Evolutionary conservation across 2,329 filamentous ascomycete genomes (phyloP).

Genomic region (Talaromyces sp.): DNA sequence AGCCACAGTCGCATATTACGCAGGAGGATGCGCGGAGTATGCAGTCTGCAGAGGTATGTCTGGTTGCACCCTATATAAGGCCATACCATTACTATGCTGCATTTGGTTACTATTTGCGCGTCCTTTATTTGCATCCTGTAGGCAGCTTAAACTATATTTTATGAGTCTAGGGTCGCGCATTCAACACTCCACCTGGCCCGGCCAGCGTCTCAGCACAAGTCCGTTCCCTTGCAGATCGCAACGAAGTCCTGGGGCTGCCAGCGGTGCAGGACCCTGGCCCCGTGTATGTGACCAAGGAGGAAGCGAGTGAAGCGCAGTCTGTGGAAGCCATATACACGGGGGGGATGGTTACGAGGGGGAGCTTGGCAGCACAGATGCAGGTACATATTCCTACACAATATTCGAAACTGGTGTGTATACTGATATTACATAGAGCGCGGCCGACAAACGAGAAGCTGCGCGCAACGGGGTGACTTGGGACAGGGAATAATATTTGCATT

Average conservation of each 20-base stretch:
- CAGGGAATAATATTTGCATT: slow-evolving; percentile 6
- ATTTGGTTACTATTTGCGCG: neutral
- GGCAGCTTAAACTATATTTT: neutral
- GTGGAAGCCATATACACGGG: slow-evolving; percentile 24
- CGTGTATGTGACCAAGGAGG: slow-evolving; percentile 29
- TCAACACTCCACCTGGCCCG: slow-evolving; percentile 26
- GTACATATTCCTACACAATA: slow-evolving; percentile 16
- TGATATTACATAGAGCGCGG: slow-evolving; percentile 24
- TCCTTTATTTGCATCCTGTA: too few species aligned
- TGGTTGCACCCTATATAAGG: neutral
- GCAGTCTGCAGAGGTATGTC: slow-evolving; percentile 26
- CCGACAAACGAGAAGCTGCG: slow-evolving; percentile 28
- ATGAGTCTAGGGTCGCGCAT: slow-evolving; percentile 25
- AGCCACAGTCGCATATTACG: slow-evolving; percentile 29
- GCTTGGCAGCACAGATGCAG: slow-evolving; percentile 31
- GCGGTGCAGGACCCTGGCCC: slow-evolving; percentile 18
- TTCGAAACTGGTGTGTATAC: neutral
- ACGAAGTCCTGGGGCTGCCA: slow-evolving; percentile 25
- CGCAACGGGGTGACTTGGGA: slow-evolving; percentile 14
- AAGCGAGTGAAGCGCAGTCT: slow-evolving; percentile 28
- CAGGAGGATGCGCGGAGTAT: slow-evolving; percentile 28
- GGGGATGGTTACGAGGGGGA: slow-evolving; percentile 26
- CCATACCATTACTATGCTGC: neutral
- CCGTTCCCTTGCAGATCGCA: slow-evolving; percentile 29
- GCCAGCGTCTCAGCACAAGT: slow-evolving; percentile 29